phyloP scores from a whole-genome alignment of 495 filamentous ascomycete species.

The Xylaria intraflava region DNA sequence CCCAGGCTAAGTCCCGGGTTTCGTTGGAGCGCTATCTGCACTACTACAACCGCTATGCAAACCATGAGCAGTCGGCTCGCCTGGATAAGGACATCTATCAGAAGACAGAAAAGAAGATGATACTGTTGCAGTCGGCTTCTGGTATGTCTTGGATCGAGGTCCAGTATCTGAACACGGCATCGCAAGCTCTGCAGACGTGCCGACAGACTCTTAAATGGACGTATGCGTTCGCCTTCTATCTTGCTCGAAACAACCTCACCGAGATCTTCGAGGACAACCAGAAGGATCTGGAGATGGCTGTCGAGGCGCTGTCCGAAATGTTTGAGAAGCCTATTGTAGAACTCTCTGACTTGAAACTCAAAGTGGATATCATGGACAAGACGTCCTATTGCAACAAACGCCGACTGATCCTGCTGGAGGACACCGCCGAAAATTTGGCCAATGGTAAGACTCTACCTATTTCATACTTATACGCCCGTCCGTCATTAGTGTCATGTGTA shows the following conservation, averaged over 20 bases:
- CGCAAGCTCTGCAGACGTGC: slow-evolving; percentile 89
- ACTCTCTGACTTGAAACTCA: slow-evolving; percentile 62
- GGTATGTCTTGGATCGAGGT: slow-evolving; percentile 99
- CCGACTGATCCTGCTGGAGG: slow-evolving; percentile 77
- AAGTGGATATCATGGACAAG: slow-evolving; percentile 97
- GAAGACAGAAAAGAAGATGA: slow-evolving; percentile 99
- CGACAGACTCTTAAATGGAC: slow-evolving; percentile 98
- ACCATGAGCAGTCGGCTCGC: slow-evolving; percentile 96
- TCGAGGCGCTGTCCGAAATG: slow-evolving; percentile 92
- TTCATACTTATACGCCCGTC: too few relatives aligned
- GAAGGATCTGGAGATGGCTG: slow-evolving; percentile 93
- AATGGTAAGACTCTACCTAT: slow-evolving; percentile 54
- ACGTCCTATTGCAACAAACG: slow-evolving; percentile 93
- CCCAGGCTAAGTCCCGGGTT: slow-evolving; percentile 81
- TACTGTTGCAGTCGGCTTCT: slow-evolving; percentile 81
- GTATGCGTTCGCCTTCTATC: slow-evolving; percentile 95
- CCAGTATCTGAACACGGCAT: slow-evolving; percentile 88
- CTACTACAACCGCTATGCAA: slow-evolving; percentile 98
- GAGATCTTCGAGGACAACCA: slow-evolving; percentile 99
- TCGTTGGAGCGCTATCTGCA: slow-evolving; percentile 91
- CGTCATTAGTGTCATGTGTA: not conserved
- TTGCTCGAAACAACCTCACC: slow-evolving; percentile 88
- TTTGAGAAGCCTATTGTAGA: slow-evolving; percentile 91
- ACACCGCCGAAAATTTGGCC: slow-evolving; percentile 86
- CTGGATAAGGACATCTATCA: slow-evolving; percentile 92